A percentile compares a stretch with the other conserved stretches of the same genome.
These are phyloP conservation scores for Daldinia concentrica DNA, from an alignment of 495 filamentous ascomycete species.

Conservation along the genomic window DNA sequence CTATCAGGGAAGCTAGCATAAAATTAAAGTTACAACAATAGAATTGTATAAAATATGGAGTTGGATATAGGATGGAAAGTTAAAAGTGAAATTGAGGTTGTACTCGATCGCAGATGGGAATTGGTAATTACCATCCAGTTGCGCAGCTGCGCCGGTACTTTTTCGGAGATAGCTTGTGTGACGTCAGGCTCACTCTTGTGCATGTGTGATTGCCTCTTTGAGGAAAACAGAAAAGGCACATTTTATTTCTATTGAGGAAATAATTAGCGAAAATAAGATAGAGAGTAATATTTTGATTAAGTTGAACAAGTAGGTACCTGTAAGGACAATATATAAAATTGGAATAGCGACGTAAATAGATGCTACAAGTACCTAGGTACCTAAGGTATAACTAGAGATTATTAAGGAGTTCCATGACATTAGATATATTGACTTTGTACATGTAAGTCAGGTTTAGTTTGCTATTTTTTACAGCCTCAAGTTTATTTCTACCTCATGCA, in stretches of 20 bases:
- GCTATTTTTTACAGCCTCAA: background rate
- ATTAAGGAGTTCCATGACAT: too few species aligned
- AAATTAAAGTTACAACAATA: background rate
- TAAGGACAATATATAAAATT: too few species aligned
- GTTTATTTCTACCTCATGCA: background rate
- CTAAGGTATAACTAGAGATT: too few species aligned
- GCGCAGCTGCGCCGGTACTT: conserved; percentile 20
- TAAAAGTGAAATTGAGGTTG: background rate
- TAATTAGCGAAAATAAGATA: background rate
- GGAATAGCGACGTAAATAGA: too few species aligned
- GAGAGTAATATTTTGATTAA: too few species aligned
- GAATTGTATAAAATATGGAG: background rate
- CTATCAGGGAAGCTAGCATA: background rate
- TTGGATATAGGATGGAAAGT: background rate
- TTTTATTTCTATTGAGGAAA: background rate
- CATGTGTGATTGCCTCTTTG: background rate
- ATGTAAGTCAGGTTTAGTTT: too few species aligned
- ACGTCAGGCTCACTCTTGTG: background rate
- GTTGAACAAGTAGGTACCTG: too few species aligned
- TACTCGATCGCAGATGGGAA: background rate
- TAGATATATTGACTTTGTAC: too few species aligned
- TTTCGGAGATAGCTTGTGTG: background rate
- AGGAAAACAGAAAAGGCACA: too few species aligned
- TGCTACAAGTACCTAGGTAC: too few species aligned
- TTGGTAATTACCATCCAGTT: background rate